A percentile compares a stretch with the other conserved stretches of the same genome.
phyloP scores from a whole-genome alignment of 83 land plant genomes.

The Diphasiastrum complanatum region DNA sequence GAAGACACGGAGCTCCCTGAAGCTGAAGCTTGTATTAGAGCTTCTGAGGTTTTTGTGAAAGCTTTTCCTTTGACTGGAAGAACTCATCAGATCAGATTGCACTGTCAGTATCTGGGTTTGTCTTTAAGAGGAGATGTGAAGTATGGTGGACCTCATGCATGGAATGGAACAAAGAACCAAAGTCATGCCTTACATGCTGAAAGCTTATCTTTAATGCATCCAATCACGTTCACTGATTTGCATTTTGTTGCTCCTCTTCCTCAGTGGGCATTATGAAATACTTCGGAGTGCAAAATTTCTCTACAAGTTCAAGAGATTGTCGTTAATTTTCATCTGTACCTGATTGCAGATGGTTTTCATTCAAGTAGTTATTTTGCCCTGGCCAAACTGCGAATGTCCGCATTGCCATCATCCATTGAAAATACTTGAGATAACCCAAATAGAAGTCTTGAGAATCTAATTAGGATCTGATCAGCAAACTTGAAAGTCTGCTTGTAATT shows the following conservation, averaged over 20 bases:
- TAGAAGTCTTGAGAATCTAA: too few species aligned
- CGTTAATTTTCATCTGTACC: too few species aligned
- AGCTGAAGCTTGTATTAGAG: background rate
- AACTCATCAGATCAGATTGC: slow-evolving; percentile 93
- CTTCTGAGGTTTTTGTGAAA: slow-evolving; percentile 54
- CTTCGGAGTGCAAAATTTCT: too few species aligned
- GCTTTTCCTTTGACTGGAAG: slow-evolving; percentile 80
- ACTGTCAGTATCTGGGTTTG: slow-evolving; percentile 79
- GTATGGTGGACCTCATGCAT: slow-evolving; percentile 74
- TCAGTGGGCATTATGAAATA: too few species aligned
- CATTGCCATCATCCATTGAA: too few species aligned
- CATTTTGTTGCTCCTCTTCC: slow-evolving; percentile 53
- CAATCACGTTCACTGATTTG: slow-evolving; percentile 48
- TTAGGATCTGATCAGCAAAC: too few species aligned
- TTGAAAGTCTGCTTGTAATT: too few species aligned
- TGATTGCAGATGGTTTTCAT: too few species aligned
- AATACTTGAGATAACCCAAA: too few species aligned
- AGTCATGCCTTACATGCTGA: slow-evolving; percentile 84
- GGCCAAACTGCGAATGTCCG: too few species aligned
- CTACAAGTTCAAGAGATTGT: too few species aligned
- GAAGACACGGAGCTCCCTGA: background rate
- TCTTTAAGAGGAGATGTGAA: slow-evolving; percentile 86
- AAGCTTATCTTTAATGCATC: slow-evolving; percentile 70
- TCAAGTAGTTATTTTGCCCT: too few species aligned
- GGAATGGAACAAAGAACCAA: slow-evolving; percentile 55